Base-by-base conservation (phyloP, 208 protist species). In the Leishmania tropica region DNA sequence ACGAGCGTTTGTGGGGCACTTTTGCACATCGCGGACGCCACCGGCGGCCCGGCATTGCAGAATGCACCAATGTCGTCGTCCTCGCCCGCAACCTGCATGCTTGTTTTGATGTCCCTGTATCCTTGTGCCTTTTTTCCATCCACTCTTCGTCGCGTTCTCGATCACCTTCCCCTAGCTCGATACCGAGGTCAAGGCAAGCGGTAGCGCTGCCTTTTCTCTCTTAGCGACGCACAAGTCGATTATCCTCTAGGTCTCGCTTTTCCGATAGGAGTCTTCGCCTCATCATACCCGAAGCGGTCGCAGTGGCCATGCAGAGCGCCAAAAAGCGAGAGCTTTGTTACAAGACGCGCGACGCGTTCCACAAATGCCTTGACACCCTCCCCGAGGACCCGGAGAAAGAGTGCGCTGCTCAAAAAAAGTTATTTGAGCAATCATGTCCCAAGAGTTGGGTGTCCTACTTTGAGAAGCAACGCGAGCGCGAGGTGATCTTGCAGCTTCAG, bases 261-360 rank as follows among this genome's bases (percentile, higher is more conserved):
- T 21, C 67, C 42, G 70, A 74, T 21, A 51, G 10, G 24, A 54
- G 28, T 74, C 45, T 53, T 74, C 70, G 45, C 28, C 51, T 51
- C 45, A 54, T 28, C 45, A 51, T 31, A 51, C 45, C 70, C 45
- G 45, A 51, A 74, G n/a, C 21, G 11, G 24, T 53, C 8, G 8
- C 47, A 51, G 70, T 19, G 21, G 45, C 64, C 28, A 96, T 96
- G 93, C 90, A 96, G 58, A 94, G 77, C 70, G 91, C 93, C 13
- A 88, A 90, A 73, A 96, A 95, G 60, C 87, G 93, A 79, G 91
- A 96, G 78, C 45, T 86, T 74, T 96, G 93, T 75, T 96, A 96
- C 81, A 84, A 94, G 79, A 79, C 89, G 42, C 90, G 93, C 48
- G 92, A 95, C 65, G 75, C 88, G 51, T 95, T 92, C 80, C 89